Conservation (phyloP, 345 rosid genomes). For the Pugionium dolabratum region DNA sequence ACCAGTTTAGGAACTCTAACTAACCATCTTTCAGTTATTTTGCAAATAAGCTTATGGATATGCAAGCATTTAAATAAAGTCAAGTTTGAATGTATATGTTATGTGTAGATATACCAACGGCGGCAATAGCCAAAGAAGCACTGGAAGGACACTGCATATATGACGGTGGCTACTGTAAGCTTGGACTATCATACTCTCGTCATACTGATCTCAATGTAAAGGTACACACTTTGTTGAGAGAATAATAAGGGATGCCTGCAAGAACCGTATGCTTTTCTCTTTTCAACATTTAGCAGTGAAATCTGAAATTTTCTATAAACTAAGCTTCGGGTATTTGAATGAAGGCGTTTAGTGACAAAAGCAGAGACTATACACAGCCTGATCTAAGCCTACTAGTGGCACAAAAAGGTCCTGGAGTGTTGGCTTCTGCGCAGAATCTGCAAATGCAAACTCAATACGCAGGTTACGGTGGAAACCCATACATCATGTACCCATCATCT, state of each 20-base stretch:
- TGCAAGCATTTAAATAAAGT: background rate
- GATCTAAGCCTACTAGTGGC: slow-evolving; percentile 54
- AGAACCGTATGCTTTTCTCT: slow-evolving; percentile 48
- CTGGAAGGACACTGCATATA: slow-evolving; percentile 98
- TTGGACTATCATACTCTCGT: slow-evolving; percentile 99
- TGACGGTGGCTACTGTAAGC: slow-evolving; percentile 99
- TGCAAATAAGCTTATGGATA: background rate
- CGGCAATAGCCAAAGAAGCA: slow-evolving; percentile 83
- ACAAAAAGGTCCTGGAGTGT: slow-evolving; percentile 50
- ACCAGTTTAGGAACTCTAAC: background rate
- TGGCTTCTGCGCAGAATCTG: slow-evolving; percentile 63
- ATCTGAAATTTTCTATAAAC: slow-evolving; percentile 11
- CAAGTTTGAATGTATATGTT: too few relatives aligned
- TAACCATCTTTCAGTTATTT: background rate
- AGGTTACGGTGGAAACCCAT: slow-evolving; percentile 44
- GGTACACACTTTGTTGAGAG: slow-evolving; percentile 71
- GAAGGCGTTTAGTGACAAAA: slow-evolving; percentile 91
- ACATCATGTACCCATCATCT: slow-evolving; percentile 45
- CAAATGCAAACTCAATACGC: slow-evolving; percentile 48
- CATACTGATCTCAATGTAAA: slow-evolving; percentile 99
- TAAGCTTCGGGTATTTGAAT: slow-evolving; percentile 10
- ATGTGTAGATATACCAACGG: slow-evolving; percentile 71
- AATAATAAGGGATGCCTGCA: slow-evolving; percentile 44
- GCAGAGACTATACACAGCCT: slow-evolving; percentile 89
- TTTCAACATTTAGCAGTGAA: slow-evolving; percentile 36